Conservation (phyloP, 305 asterid species). For the Rubia balearica region DNA sequence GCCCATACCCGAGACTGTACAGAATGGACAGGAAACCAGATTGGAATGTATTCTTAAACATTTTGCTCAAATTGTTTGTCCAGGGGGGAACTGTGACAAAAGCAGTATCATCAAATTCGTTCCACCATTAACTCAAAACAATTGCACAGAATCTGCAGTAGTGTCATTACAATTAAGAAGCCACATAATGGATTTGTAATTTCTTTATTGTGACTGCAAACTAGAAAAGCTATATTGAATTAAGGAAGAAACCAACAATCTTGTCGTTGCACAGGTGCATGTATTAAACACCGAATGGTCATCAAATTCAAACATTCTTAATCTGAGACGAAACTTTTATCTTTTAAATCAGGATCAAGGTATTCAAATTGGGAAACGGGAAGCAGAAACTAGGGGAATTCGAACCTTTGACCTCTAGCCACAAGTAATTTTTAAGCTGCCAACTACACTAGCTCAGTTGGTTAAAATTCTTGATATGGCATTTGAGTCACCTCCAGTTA, state of each 20-base stretch:
- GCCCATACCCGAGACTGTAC: slow-evolving; percentile 81
- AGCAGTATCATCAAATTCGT: background rate
- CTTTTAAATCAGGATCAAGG: background rate
- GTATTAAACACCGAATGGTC: background rate
- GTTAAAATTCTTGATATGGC: background rate
- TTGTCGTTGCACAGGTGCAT: background rate
- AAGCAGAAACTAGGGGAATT: background rate
- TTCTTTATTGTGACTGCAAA: background rate
- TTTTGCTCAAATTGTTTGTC: slow-evolving; percentile 21
- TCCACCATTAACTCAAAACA: background rate
- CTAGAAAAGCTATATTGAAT: background rate
- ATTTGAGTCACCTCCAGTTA: background rate
- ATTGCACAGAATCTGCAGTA: background rate
- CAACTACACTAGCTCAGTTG: background rate
- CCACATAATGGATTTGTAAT: background rate
- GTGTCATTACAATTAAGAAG: background rate
- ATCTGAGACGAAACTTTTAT: background rate
- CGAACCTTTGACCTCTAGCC: too few species aligned
- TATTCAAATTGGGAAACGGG: background rate
- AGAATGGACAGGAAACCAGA: slow-evolving; percentile 89
- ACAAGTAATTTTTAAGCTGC: too few species aligned
- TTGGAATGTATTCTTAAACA: slow-evolving; percentile 95
- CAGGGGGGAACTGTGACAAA: slow-evolving; percentile 10
- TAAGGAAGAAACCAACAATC: background rate
- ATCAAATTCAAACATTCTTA: background rate